Percentiles rank a stretch among this genome's conserved stretches.
Conservation (phyloP, 2,329 filamentous ascomycete species). For the Talaromyces funiculosus region DNA sequence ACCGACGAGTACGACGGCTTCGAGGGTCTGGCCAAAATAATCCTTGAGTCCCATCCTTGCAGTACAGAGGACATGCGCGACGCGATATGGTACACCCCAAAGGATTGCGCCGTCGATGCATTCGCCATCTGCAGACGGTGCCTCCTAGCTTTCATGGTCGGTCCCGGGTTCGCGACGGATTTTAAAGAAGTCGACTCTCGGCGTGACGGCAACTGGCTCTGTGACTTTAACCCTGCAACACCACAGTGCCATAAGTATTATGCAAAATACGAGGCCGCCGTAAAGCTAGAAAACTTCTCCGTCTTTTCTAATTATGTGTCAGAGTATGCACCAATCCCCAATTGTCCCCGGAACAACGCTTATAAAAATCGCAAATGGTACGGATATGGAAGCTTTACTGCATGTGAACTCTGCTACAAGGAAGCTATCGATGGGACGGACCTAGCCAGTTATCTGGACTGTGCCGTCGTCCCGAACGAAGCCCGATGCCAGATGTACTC, state of each 20-base stretch:
- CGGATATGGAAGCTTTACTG: background rate
- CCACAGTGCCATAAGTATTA: background rate
- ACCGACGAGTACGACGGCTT: background rate
- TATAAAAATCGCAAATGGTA: background rate
- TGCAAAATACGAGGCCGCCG: background rate
- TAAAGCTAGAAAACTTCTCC: background rate
- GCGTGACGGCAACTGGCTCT: background rate
- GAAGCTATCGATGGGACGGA: background rate
- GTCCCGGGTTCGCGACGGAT: background rate
- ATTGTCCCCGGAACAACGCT: background rate
- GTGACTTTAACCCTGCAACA: background rate
- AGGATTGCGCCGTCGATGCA: background rate
- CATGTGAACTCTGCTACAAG: background rate
- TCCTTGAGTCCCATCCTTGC: background rate
- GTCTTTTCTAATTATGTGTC: background rate
- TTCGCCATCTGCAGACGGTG: constrained; percentile 1
- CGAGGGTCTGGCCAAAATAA: background rate
- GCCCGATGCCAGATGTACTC: background rate
- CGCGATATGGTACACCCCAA: background rate
- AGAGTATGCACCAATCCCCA: background rate
- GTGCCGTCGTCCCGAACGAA: background rate
- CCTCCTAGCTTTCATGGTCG: background rate
- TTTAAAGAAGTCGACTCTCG: background rate
- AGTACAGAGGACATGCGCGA: background rate
- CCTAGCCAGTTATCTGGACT: background rate